phyloP scores from a whole-genome alignment of 345 rosid species.

The Melastoma malabathricum region DNA sequence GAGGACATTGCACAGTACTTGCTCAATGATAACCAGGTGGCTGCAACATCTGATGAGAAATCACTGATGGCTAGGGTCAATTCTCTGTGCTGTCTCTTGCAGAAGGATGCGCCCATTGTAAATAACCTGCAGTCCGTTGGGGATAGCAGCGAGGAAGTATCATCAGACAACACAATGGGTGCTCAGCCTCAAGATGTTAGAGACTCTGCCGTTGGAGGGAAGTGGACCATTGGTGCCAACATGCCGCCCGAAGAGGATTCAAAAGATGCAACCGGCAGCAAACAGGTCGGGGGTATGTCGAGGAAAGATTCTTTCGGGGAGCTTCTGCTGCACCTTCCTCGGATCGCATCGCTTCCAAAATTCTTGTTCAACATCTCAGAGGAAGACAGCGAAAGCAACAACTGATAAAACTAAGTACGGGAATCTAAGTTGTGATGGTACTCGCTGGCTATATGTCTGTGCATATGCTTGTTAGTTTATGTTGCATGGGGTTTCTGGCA shows the following conservation, averaged over 20 bases:
- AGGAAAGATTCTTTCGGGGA: conserved; percentile 87
- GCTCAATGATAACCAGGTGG: conserved; percentile 61
- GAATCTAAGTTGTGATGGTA: conserved; percentile 5
- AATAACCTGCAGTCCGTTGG: conserved; percentile 27
- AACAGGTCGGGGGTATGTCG: conserved; percentile 38
- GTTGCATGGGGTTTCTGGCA: too few species aligned
- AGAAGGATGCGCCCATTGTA: conserved; percentile 43
- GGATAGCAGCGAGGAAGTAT: conserved; percentile 24
- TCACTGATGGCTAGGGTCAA: conserved; percentile 94
- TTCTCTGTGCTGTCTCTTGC: conserved; percentile 89
- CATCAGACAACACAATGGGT: conserved; percentile 16
- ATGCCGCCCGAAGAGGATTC: conserved; percentile 24
- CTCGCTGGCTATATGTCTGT: conserved; percentile 6
- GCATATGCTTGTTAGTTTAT: too few species aligned
- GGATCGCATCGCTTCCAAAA: conserved; percentile 82
- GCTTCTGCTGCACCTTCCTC: conserved; percentile 73
- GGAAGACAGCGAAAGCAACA: conserved; percentile 48
- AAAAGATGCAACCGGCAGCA: conserved; percentile 16
- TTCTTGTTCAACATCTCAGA: conserved; percentile 86
- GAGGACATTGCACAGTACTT: conserved; percentile 75
- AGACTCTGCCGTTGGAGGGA: conserved; percentile 7
- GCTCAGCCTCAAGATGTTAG: conserved; percentile 19
- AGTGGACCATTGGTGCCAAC: conserved; percentile 8
- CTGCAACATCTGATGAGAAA: conserved; percentile 72
- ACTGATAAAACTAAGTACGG: not conserved